Evolutionary conservation across 75 land plant species (phyloP), one percentile per base, ranked within the genome.

Genomic region (Larix kaempferi): DNA sequence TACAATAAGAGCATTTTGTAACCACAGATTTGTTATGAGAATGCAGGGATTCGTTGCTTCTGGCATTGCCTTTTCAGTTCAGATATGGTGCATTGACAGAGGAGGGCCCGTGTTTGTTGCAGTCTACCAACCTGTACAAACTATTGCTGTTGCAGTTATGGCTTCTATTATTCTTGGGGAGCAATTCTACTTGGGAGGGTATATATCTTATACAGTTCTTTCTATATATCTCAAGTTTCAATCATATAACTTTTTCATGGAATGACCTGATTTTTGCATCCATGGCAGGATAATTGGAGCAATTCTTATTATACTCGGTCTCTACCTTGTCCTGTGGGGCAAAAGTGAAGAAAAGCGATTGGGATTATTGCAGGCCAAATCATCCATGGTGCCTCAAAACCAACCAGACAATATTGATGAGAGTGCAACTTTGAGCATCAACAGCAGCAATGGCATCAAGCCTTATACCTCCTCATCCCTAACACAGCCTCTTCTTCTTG

Each of bases 81-180:
- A 94, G 84, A 86, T 92, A 74, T 96, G 99, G 99, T 94, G 98
- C 88, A 87, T 95, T 27, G 89, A 92, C 73, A 86, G 88, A 61
- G 99, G 94, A 6, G 99, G 99, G 71, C 95, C 99, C 0, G 95
- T 96, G 23, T 87, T 96, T 79, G 98, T 94, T 13, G 94, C 99
- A 1, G 92, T 92, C 22, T 96, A 92, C 76, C 91, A 89, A 76
- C 99, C 99, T 5, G 87, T 96, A 5, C 99, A 96, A 80, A 96
- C 97, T 22, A 78, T 96, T 2, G 86, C 92, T 29, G 99, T 96
- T 71, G 99, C 96, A 3, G 73, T 94, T 66, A 82, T 94, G 86
- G 86, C 95, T 15, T 87, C 94, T 63, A 8, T 86, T 11, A 79
- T 92, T 49, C 76, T 94, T 2, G 93, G 95, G 0, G 99, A 96